A percentile compares a stretch with the other conserved stretches of the same genome.
phyloP scores from a whole-genome alignment of 805 yeast genomes.

The Starmerella bombicola region DNA sequence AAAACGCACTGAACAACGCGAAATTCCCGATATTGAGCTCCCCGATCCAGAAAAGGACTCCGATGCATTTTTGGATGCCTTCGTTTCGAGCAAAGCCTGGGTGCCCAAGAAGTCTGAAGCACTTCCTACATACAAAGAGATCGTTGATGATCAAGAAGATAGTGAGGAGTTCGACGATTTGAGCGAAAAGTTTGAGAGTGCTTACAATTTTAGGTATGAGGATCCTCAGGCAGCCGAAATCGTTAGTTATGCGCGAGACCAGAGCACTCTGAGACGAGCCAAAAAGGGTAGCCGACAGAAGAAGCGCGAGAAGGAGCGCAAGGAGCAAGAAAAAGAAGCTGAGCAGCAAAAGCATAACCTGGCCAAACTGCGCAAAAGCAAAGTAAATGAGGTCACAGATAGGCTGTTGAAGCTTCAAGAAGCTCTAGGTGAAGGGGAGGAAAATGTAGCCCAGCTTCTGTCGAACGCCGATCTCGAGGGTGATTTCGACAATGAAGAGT shows the following conservation, averaged over 20 bases:
- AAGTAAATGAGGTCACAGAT: constrained; percentile 65
- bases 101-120: constrained; percentile 46
- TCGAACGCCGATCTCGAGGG: constrained; percentile 68
- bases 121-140: constrained; percentile 27
- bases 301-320: constrained; percentile 61
- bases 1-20: constrained; percentile 42
- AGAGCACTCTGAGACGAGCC: constrained; percentile 80
- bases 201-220: constrained; percentile 89
- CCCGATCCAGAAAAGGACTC: constrained; percentile 60
- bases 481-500: constrained; percentile 79
- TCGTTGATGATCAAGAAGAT: constrained; percentile 45
- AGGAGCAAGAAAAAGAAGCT: constrained; percentile 40
- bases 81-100: constrained; percentile 76
- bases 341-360: constrained; percentile 46
- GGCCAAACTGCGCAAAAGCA: constrained; percentile 59
- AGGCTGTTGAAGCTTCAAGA: constrained; percentile 51
- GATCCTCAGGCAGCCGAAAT: constrained; percentile 85
- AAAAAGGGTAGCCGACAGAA: constrained; percentile 63
- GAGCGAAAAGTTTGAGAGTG: constrained; percentile 80
- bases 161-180: constrained; percentile 87
- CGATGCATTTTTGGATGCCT: constrained; percentile 59
- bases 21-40: constrained; percentile 24
- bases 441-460: constrained; percentile 47
- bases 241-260: constrained; percentile 83
- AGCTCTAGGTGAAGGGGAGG: constrained; percentile 49